Evolutionary conservation across 2,329 filamentous ascomycete genomes (phyloP).

Genomic region (Elsinoe fawcettii): DNA sequence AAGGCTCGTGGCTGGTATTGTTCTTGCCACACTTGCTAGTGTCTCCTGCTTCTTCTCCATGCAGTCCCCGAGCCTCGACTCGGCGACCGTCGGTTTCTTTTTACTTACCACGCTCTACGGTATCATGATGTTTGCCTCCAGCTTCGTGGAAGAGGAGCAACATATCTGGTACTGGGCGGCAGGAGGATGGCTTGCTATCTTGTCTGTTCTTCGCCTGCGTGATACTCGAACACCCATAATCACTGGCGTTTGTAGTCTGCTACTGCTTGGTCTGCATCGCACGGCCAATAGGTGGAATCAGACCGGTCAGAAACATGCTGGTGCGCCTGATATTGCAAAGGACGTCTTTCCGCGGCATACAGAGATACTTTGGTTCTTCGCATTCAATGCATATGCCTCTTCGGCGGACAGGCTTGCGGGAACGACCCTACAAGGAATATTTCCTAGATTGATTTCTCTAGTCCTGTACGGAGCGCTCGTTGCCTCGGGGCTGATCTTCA

Average conservation of each 20-base stretch:
- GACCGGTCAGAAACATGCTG: slow-evolving; percentile 91
- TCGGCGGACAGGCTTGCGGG: slow-evolving; percentile 31
- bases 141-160: slow-evolving; percentile 96
- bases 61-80: slow-evolving; percentile 21
- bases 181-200: slow-evolving; percentile 53
- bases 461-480: slow-evolving; percentile 37
- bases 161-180: slow-evolving; percentile 96
- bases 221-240: slow-evolving; percentile 22
- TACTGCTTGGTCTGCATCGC: slow-evolving; percentile 54
- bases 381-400: slow-evolving; percentile 60
- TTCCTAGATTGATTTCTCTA: slow-evolving; percentile 23
- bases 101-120: slow-evolving; percentile 50
- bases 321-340: slow-evolving; percentile 79
- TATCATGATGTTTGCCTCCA: slow-evolving; percentile 94
- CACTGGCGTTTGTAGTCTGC: slow-evolving; percentile 18
- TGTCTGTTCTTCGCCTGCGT: slow-evolving; percentile 31
- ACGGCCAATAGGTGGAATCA: slow-evolving; percentile 83
- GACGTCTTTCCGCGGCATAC: slow-evolving; percentile 58
- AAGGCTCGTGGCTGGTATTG: slow-evolving; percentile 47
- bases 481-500: slow-evolving; percentile 66
- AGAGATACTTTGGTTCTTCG: slow-evolving; percentile 63
- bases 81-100: slow-evolving; percentile 32
- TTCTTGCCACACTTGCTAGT: slow-evolving; percentile 37
- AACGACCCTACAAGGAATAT: slow-evolving; percentile 23
- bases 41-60: slow-evolving; percentile 30